A percentile compares a stretch with the other conserved stretches of the same genome.
These are phyloP conservation scores for Tuber melanosporum DNA, from an alignment of 495 filamentous ascomycete species.

Conservation along the genomic window DNA sequence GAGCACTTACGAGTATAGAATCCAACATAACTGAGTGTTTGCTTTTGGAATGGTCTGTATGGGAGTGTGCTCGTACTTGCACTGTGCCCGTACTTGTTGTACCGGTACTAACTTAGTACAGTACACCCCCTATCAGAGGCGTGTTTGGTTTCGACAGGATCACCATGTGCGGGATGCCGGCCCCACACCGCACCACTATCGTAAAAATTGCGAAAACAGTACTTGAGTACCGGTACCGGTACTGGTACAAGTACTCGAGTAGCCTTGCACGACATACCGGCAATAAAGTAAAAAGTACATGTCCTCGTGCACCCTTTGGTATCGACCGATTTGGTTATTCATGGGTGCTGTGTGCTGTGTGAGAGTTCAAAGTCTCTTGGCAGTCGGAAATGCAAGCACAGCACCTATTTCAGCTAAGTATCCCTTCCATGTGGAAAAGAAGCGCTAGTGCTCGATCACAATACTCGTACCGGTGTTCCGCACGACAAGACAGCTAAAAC, in stretches of 20 bases:
- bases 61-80: neutral
- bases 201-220: neutral
- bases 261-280: no score
- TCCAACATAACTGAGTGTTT: neutral
- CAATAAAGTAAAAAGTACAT: no score
- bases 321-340: no score
- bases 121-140: neutral
- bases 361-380: no score
- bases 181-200: neutral
- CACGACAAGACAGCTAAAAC: neutral
- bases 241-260: no score
- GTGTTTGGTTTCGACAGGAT: neutral
- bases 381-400: no score
- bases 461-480: neutral
- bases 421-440: neutral
- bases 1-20: neutral
- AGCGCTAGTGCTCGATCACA: neutral
- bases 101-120: no score
- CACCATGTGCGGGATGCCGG: neutral
- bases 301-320: no score
- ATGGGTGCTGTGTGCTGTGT: no score
- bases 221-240: neutral
- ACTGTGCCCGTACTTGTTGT: no score
- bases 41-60: neutral
- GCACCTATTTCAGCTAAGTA: neutral